These are phyloP conservation scores for Sindora glabra DNA, from an alignment of 306 rosid species.

Conservation along the genomic window DNA sequence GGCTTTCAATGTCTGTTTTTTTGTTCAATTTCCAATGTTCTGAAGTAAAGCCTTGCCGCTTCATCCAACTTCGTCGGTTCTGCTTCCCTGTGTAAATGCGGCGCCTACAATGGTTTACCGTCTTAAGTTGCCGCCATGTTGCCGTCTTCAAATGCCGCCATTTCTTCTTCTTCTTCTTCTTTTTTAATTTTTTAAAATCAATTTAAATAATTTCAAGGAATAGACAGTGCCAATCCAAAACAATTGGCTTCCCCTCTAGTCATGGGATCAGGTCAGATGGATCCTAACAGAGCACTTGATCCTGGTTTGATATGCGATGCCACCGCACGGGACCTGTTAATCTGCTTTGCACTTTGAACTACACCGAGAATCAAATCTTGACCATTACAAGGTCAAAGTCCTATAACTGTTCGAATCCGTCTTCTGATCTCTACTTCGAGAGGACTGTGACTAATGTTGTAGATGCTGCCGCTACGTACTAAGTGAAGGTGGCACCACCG, in stretches of 20 bases:
- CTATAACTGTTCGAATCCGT: constrained; percentile 30
- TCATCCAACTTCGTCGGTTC: too few species aligned
- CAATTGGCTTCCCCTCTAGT: constrained; percentile 34
- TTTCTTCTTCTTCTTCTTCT: too few species aligned
- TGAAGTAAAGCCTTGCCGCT: too few species aligned
- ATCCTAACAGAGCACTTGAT: constrained; percentile 43
- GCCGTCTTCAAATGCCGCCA: too few species aligned
- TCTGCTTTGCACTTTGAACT: constrained; percentile 29
- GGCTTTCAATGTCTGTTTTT: too few species aligned
- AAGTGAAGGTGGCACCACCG: constrained; percentile 24
- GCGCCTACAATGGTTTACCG: too few species aligned
- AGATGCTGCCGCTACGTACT: constrained; percentile 28
- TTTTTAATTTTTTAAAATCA: too few species aligned
- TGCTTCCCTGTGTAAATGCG: too few species aligned
- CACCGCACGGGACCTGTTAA: constrained; percentile 41
- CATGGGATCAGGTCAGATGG: constrained; percentile 44
- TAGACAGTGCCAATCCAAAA: constrained; percentile 12
- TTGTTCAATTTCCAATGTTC: too few species aligned
- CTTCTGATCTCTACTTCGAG: constrained; percentile 34
- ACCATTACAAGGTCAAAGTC: constrained; percentile 25
- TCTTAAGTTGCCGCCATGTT: too few species aligned
- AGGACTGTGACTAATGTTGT: constrained; percentile 47
- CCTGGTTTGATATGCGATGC: constrained; percentile 48
- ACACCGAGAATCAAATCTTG: constrained; percentile 21
- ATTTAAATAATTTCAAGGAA: too few species aligned